A percentile compares a stretch with the other conserved stretches of the same genome.
phyloP scores from a whole-genome alignment of 1,284 basidiomycete species.

The Trichosporon sp. region DNA sequence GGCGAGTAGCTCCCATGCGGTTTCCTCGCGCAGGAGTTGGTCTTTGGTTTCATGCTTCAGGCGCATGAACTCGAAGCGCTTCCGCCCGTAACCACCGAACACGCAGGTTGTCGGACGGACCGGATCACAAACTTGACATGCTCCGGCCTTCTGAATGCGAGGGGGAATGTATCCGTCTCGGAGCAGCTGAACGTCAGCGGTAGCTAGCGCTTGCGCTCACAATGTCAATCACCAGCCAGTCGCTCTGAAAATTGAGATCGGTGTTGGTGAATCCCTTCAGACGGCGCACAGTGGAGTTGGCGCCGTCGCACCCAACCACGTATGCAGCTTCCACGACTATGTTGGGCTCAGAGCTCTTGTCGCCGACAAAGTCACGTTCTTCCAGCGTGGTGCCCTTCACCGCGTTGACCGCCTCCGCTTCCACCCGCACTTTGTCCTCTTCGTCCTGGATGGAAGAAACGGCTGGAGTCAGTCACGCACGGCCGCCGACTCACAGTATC shows the following conservation, averaged over 20 bases:
- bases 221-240: slow-evolving; percentile 25
- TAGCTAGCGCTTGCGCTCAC: slow-evolving; percentile 1
- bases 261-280: slow-evolving; percentile 11
- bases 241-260: slow-evolving; percentile 23
- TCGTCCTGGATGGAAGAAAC: neutral
- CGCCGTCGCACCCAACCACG: slow-evolving; percentile 25
- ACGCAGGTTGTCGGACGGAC: slow-evolving; percentile 22
- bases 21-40: slow-evolving; percentile 12
- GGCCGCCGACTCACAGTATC: slow-evolving; percentile 1
- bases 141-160: neutral
- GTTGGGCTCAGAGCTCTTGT: neutral
- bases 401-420: neutral
- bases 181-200: slow-evolving; percentile 12
- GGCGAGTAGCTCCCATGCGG: slow-evolving; percentile 16
- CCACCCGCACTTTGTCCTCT: neutral
- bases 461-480: neutral
- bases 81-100: slow-evolving; percentile 17
- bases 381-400: neutral
- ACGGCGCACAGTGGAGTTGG: slow-evolving; percentile 24
- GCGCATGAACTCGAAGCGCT: slow-evolving; percentile 26
- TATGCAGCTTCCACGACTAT: slow-evolving; percentile 14
- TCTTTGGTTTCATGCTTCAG: slow-evolving; percentile 15
- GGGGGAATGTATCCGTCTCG: slow-evolving; percentile 12
- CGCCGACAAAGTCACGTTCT: neutral
- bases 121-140: slow-evolving; percentile 26